Percentiles rank a stretch among this genome's conserved stretches.
These are phyloP conservation scores for Neurospora cerealis DNA, from an alignment of 495 filamentous ascomycete species.

Conservation along the genomic window DNA sequence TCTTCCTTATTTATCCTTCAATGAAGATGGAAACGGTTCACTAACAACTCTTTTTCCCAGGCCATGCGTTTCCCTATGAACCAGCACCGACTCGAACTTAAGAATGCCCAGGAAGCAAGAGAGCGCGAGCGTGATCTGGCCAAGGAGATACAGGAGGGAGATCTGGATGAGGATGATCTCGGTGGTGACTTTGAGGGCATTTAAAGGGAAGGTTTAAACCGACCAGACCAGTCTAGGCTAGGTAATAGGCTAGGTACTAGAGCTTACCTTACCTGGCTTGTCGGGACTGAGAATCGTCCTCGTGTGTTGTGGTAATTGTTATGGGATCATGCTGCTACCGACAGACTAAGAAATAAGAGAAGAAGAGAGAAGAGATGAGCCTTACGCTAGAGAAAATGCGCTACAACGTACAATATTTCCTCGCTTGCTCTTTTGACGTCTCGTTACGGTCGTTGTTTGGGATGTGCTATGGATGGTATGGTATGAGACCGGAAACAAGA, in stretches of 20 bases:
- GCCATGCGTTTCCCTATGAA: constrained; percentile 99
- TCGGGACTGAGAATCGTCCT: not conserved
- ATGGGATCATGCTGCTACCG: not conserved
- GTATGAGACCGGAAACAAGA: not conserved
- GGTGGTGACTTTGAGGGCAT: constrained; percentile 96
- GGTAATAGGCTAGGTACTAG: not conserved
- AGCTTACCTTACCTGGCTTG: constrained; percentile 1
- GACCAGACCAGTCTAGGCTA: not conserved
- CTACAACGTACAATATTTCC: not conserved
- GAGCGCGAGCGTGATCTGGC: constrained; percentile 93
- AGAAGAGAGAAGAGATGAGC: not conserved
- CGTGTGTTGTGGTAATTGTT: constrained; percentile 15
- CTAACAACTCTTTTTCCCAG: constrained; percentile 30
- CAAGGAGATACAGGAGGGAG: constrained; percentile 98
- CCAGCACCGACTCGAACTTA: constrained; percentile 92
- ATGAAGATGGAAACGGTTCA: not conserved
- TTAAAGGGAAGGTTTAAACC: constrained; percentile 24
- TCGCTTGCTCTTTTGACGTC: not conserved
- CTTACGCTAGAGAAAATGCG: not conserved
- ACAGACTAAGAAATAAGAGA: not conserved
- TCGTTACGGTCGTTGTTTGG: not conserved
- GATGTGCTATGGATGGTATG: not conserved
- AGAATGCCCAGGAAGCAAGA: constrained; percentile 94
- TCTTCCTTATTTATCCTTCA: not conserved
- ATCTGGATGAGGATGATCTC: constrained; percentile 94